Evolutionary conservation across 192 early-diverging fungal species (phyloP).

Genomic region (Powellomyces hirtus): DNA sequence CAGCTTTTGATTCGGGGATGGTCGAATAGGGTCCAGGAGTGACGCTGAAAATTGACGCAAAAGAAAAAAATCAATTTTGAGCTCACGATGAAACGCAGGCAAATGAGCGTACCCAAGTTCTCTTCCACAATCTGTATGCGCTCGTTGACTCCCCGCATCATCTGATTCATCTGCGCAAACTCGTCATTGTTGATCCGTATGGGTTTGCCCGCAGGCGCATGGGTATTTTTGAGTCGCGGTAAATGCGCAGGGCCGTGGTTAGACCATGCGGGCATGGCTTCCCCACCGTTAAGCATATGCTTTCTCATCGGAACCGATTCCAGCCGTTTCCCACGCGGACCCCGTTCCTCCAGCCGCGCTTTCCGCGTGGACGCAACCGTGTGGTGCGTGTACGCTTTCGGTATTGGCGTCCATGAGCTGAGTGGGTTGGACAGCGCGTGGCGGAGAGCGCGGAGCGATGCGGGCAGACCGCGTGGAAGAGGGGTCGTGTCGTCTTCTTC

Average conservation of each 20-base stretch:
- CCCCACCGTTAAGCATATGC: too few species aligned
- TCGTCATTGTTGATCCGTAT: constrained; percentile 29
- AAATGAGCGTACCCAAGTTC: constrained; percentile 44
- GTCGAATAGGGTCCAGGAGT: neutral
- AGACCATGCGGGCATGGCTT: neutral
- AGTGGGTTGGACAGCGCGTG: constrained; percentile 44
- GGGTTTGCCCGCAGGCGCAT: constrained; percentile 2
- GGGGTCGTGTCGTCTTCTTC: neutral
- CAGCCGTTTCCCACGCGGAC: neutral
- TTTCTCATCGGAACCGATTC: neutral
- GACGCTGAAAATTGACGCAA: neutral
- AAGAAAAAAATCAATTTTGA: too few species aligned
- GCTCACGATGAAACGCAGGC: too few species aligned
- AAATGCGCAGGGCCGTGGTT: neutral
- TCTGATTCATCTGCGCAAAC: constrained; percentile 43
- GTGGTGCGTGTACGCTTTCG: constrained; percentile 34
- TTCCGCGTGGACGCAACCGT: constrained; percentile 29
- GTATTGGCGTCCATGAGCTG: constrained; percentile 40
- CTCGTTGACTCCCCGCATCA: constrained; percentile 36
- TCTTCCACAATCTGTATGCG: constrained; percentile 37
- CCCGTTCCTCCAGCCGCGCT: neutral
- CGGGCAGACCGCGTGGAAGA: constrained; percentile 39
- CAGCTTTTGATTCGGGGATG: neutral
- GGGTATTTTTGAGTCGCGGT: neutral
- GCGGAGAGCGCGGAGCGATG: constrained; percentile 43